Conservation (phyloP, 768 basidiomycete genomes). For the Lepiota venenata region DNA sequence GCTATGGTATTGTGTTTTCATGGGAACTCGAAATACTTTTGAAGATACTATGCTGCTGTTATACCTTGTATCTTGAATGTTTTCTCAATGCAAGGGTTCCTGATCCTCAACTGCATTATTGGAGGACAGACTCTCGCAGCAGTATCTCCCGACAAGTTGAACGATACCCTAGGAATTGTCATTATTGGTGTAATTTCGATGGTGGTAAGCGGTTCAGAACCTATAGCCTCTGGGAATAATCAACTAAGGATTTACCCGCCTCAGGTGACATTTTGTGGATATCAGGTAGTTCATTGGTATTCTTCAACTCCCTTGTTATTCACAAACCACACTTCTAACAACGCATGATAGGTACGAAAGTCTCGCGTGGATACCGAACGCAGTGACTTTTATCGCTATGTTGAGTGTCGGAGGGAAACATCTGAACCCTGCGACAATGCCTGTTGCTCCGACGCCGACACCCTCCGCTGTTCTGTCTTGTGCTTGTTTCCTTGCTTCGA, state of each 20-base stretch:
- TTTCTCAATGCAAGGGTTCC: constrained; percentile 57
- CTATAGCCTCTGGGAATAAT: neutral
- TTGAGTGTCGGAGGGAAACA: constrained; percentile 64
- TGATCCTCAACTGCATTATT: constrained; percentile 64
- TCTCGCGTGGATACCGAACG: constrained; percentile 64
- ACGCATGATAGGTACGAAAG: constrained; percentile 44
- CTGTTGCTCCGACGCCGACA: constrained; percentile 23
- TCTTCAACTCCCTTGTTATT: neutral
- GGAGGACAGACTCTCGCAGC: constrained; percentile 66
- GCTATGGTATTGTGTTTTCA: too few relatives aligned
- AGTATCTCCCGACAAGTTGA: constrained; percentile 35
- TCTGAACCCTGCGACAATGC: constrained; percentile 34
- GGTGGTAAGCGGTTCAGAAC: constrained; percentile 23
- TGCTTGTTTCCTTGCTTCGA: constrained; percentile 34
- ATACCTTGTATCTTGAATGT: constrained; percentile 55
- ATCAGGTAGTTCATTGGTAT: constrained; percentile 59
- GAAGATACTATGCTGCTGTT: constrained; percentile 54
- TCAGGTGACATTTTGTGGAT: constrained; percentile 61
- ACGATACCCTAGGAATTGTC: constrained; percentile 36
- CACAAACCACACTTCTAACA: neutral
- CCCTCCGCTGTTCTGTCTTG: constrained; percentile 32
- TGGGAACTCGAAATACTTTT: too few relatives aligned
- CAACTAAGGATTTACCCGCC: neutral
- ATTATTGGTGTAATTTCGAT: constrained; percentile 36
- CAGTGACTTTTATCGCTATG: constrained; percentile 59